Evolutionary conservation across 345 rosid species (phyloP), one percentile per base, ranked within the genome.

Genomic region (Turritis glabra): DNA sequence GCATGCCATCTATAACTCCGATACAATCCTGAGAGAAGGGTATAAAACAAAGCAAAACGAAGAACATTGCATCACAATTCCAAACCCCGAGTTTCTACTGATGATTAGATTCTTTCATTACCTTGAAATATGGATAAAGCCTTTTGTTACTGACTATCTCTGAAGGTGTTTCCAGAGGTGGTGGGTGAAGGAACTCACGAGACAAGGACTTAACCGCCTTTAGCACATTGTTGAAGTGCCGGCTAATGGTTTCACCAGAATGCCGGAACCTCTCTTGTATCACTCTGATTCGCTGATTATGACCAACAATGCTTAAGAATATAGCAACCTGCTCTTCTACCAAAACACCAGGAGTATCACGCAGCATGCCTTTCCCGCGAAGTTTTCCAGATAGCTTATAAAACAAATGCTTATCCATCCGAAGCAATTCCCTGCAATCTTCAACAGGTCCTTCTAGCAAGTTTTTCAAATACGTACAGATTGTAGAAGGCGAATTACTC

Each of bases 181-280:
- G 82, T 30, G 86, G 80, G 62, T 82, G 85, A 62, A 87, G 58
- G 71, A 90, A 80, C 59, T 85, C 88, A 21, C 88, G 88, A 3
- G 97, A 85, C 64, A 88, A 77, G 25, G 92, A 87, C 87, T 83
- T 91, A 81, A 91, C 78, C 5, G 90, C 93, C 85, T 88, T 91
- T 69, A 91, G 23, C 61, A 89, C 97, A 79, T 83, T 87, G 66
- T 85, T 91, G 75, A 91, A 89, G 79, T 91, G 86, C 40, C 92
- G 87, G 82, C 96, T 89, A 44, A 91, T 84, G 73, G 93, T 89
- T 83, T 91, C 97, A 54, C 96, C 86, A 3, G 96, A 89, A 78
- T 82, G 91, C 75, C 86, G 90, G 78, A 91, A 91, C 64, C 87
- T 80, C 77, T 88, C 96, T 64, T 85, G 89, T 72, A 88, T 75